A percentile compares a stretch with the other conserved stretches of the same genome.
Evolutionary conservation across 2,329 filamentous ascomycete species (phyloP).

Genomic region (Cladosporium halotolerans): DNA sequence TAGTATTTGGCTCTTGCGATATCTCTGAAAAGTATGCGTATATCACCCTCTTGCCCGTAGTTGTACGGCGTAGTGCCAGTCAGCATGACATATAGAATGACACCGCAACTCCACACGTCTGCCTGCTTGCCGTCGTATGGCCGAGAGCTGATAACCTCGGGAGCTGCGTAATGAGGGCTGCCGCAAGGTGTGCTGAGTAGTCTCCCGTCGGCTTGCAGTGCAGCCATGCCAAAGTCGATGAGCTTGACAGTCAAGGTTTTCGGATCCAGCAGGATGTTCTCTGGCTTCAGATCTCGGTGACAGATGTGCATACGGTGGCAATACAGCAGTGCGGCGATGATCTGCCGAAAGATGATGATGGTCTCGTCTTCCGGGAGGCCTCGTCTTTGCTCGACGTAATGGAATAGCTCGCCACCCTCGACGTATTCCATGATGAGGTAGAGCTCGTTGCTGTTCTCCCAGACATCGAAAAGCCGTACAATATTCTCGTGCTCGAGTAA

Average conservation of each 20-base stretch:
- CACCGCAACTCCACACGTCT: constrained; percentile 91
- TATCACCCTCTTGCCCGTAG: constrained; percentile 55
- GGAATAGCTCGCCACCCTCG: constrained; percentile 76
- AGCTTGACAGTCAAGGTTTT: constrained; percentile 73
- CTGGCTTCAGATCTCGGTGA: constrained; percentile 91
- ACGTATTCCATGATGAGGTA: constrained; percentile 94
- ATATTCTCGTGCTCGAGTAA: constrained; percentile 92
- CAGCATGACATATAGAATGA: constrained; percentile 83
- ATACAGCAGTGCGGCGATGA: constrained; percentile 85
- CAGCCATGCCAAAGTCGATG: constrained; percentile 97
- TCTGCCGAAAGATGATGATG: constrained; percentile 82
- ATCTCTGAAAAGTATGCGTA: constrained; percentile 57
- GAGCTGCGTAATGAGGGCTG: constrained; percentile 93
- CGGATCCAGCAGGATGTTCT: constrained; percentile 84
- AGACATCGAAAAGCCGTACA: constrained; percentile 90
- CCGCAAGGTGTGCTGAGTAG: constrained; percentile 86
- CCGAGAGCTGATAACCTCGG: constrained; percentile 73
- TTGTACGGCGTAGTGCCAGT: constrained; percentile 77
- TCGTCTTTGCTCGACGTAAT: constrained; percentile 70
- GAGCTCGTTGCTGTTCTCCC: constrained; percentile 95
- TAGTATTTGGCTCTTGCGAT: constrained; percentile 45
- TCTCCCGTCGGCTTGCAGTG: constrained; percentile 73
- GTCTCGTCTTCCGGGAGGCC: constrained; percentile 73
- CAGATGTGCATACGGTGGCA: constrained; percentile 93
- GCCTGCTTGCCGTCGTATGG: constrained; percentile 78